Evolutionary conservation across 208 protist species (phyloP), one percentile per base, ranked within the genome.

Genomic region (Trypanosoma congolense): DNA sequence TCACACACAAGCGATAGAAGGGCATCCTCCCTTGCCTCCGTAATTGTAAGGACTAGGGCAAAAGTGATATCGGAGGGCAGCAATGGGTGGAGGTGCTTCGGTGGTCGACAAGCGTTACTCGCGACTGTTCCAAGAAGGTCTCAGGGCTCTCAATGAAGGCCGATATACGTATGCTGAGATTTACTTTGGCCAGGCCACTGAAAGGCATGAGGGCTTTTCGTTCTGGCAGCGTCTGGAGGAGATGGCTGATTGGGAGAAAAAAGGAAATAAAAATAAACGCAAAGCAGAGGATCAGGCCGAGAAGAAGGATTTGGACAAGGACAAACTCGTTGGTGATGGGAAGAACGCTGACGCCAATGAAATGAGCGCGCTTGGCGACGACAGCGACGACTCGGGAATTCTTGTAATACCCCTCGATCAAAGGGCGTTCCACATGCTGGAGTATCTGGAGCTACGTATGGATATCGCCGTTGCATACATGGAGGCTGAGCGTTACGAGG

Each of bases 101-200:
- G 52, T 44, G 10, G 54, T 52, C 19, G 61, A 67, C 3, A 53
- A 47, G 2, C 54, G 57, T 22, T 60, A 78, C 58, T 59, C 56
- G 9, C 49, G 40, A 31, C 29, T 78, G 44, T 78, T 59, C 58
- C 40, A 66, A 3, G 58, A 73, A 49, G 72, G 72, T 30, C 56
- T 57, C 25, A 55, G 47, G 40, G 51, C 72, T 1, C 49, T 73
- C 2, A 55, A 53, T 6, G 61, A 78, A 29, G 72, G 72, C n/a
- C 72, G 72, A n/a, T 73, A 62, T 65, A 78, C 65, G 6, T 70
- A 73, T 30, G 60, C 72, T 10, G 65, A 73, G 36, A 69, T 78
- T 29, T 68, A 70, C 52, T 78, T 70, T 44, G 65, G 73, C 2
- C 72, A 78, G 48, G 65, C 65, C 38, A 62, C 73, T 61, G 61